phyloP scores from a whole-genome alignment of 2,329 filamentous ascomycete genomes.

The Exophiala alcalophila region DNA sequence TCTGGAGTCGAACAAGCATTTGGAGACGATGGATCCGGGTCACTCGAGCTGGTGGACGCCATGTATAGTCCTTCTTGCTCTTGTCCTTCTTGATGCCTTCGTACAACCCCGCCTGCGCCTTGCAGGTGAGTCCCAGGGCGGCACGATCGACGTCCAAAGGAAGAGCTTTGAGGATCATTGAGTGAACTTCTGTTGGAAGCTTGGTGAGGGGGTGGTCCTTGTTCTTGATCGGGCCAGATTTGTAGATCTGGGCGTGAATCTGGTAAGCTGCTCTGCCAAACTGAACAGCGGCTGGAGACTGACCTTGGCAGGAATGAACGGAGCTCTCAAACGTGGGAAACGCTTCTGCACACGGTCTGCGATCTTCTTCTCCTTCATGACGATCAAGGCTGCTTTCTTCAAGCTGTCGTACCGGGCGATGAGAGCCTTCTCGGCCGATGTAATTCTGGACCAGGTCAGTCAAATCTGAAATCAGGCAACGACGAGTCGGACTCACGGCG shows the following conservation, averaged over 20 bases:
- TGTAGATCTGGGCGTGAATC: conserved; percentile 6
- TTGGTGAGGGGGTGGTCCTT: conserved; percentile 9
- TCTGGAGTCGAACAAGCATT: conserved; percentile 23
- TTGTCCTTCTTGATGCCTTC: conserved; percentile 17
- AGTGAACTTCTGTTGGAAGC: conserved; percentile 19
- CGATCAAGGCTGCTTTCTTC: conserved; percentile 1
- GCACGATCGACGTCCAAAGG: conserved; percentile 21
- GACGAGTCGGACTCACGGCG: too few relatives aligned
- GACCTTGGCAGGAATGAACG: conserved; percentile 8
- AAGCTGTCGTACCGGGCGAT: background rate
- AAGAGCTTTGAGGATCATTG: conserved; percentile 20
- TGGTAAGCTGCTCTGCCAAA: conserved; percentile 1
- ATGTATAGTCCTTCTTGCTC: conserved; percentile 7
- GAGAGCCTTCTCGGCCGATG: conserved; percentile 5
- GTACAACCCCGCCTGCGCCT: conserved; percentile 20
- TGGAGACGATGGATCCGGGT: conserved; percentile 21
- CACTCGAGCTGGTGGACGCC: conserved; percentile 7
- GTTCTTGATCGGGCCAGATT: background rate
- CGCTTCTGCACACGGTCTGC: conserved; percentile 10
- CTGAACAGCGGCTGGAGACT: background rate
- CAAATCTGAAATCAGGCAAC: too few relatives aligned
- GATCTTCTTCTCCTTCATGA: conserved; percentile 11
- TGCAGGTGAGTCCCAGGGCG: conserved; percentile 27
- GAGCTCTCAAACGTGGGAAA: background rate
- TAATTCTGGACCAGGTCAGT: conserved; percentile 7